phyloP scores from a whole-genome alignment of 1,139 yeast species.

The Blastobotrys proliferans region DNA sequence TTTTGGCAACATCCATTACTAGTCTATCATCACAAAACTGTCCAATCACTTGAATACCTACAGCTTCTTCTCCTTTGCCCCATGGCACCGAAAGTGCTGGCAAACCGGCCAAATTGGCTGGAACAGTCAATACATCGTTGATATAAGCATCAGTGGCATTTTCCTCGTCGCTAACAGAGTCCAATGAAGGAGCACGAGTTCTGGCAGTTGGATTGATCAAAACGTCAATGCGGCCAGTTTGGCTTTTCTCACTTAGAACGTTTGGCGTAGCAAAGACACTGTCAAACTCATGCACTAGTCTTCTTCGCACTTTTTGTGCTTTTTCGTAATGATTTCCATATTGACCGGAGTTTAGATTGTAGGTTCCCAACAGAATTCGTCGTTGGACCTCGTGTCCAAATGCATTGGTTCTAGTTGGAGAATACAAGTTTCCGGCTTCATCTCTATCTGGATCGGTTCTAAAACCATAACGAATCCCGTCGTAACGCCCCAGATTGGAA shows the following conservation, averaged over 20 bases:
- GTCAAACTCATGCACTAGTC: conserved; percentile 63
- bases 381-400: conserved; percentile 83
- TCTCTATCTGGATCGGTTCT: conserved; percentile 41
- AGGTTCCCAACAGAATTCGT: conserved; percentile 80
- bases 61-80: conserved; percentile 33
- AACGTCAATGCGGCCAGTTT: conserved; percentile 52
- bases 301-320: conserved; percentile 66
- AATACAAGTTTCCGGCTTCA: conserved; percentile 39
- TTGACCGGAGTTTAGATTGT: conserved; percentile 71
- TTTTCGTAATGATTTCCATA: conserved; percentile 72
- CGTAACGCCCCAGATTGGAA: conserved; percentile 83
- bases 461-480: conserved; percentile 81
- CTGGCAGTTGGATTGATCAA: conserved; percentile 71
- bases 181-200: conserved; percentile 52
- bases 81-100: conserved; percentile 80
- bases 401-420: conserved; percentile 56
- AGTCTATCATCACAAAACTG: conserved; percentile 78
- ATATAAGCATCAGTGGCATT: conserved; percentile 59
- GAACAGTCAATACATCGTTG: conserved; percentile 83
- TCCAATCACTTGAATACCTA: conserved; percentile 77
- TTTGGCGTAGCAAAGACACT: conserved; percentile 53
- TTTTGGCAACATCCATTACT: conserved; percentile 46
- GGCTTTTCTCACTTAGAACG: conserved; percentile 32
- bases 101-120: conserved; percentile 86
- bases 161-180: conserved; percentile 36